Evolutionary conservation across 2,329 filamentous ascomycete genomes (phyloP).

Genomic region (Aspergillus bombycis): DNA sequence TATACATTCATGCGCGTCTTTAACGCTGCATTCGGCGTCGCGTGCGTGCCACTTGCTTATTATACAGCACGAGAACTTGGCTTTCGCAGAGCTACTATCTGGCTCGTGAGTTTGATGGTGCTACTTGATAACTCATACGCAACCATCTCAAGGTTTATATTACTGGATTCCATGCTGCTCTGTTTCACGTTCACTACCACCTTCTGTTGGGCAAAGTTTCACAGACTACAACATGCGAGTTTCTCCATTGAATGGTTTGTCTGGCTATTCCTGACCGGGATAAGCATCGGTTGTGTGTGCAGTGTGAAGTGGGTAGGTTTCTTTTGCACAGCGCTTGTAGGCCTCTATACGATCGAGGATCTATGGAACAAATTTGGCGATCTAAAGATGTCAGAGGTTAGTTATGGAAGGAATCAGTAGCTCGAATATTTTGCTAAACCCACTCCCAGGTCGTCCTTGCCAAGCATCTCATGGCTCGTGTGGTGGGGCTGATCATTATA

Average conservation of each 20-base stretch:
- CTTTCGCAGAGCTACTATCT: conserved; percentile 83
- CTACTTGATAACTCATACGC: conserved; percentile 99
- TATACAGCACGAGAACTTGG: conserved; percentile 91
- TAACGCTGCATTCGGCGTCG: conserved; percentile 91
- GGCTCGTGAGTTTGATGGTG: conserved; percentile 95
- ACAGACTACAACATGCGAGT: conserved; percentile 79
- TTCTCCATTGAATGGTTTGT: conserved; percentile 92
- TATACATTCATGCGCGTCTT: conserved; percentile 99
- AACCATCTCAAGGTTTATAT: conserved; percentile 96
- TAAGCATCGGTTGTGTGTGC: conserved; percentile 97
- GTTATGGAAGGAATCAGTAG: conserved; percentile 27
- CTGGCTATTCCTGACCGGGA: conserved; percentile 89
- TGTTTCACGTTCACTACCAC: conserved; percentile 98
- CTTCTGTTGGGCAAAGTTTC: conserved; percentile 96
- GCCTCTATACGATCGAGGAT: conserved; percentile 93
- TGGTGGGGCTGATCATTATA: conserved; percentile 84
- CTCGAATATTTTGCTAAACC: conserved; percentile 24
- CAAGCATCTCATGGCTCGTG: conserved; percentile 77
- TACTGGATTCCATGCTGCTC: conserved; percentile 97
- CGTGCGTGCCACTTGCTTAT: conserved; percentile 92
- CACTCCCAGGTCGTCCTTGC: conserved; percentile 63
- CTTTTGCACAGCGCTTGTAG: conserved; percentile 92
- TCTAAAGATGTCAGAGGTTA: conserved; percentile 81
- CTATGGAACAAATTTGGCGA: conserved; percentile 98
- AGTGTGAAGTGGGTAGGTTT: conserved; percentile 98